Evolutionary conservation across 345 rosid genomes (phyloP).

Genomic region (Rubroshorea leprosula): DNA sequence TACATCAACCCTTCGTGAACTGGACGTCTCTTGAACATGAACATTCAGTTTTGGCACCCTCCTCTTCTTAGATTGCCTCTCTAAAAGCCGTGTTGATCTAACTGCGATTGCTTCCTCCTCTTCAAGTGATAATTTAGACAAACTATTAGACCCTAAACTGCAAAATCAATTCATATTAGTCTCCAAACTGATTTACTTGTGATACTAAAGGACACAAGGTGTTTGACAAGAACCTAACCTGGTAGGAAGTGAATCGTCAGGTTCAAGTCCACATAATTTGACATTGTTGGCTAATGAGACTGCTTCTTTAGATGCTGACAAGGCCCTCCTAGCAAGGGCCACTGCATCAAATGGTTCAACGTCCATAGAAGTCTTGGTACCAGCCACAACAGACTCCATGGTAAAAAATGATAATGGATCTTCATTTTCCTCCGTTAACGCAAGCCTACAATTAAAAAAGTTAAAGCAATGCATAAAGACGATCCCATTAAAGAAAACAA

Average conservation of each 20-base stretch:
- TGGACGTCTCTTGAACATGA: constrained; percentile 28
- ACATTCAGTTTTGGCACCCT: constrained; percentile 32
- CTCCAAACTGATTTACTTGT: constrained; percentile 2
- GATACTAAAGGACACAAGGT: not conserved
- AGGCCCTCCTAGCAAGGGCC: constrained; percentile 59
- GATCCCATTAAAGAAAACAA: constrained; percentile 12
- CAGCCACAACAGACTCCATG: constrained; percentile 20
- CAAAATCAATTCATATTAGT: constrained; percentile 9
- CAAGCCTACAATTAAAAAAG: constrained; percentile 32
- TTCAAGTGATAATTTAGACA: constrained; percentile 25
- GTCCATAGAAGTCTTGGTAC: constrained; percentile 18
- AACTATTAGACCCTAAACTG: constrained; percentile 30
- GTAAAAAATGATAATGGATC: constrained; percentile 22
- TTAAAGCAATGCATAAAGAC: not conserved
- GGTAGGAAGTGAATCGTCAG: not conserved
- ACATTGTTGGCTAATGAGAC: constrained; percentile 29
- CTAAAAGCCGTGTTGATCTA: constrained; percentile 50
- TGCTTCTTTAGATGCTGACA: constrained; percentile 69
- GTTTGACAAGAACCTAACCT: not conserved
- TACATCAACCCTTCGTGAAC: constrained; percentile 28
- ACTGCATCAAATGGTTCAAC: constrained; percentile 37
- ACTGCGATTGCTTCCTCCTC: constrained; percentile 39
- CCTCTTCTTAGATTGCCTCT: constrained; percentile 59
- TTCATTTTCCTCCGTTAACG: constrained; percentile 26
- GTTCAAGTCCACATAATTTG: not conserved